phyloP scores from a whole-genome alignment of 768 basidiomycete genomes.

The Pleurotus tuber-regium region DNA sequence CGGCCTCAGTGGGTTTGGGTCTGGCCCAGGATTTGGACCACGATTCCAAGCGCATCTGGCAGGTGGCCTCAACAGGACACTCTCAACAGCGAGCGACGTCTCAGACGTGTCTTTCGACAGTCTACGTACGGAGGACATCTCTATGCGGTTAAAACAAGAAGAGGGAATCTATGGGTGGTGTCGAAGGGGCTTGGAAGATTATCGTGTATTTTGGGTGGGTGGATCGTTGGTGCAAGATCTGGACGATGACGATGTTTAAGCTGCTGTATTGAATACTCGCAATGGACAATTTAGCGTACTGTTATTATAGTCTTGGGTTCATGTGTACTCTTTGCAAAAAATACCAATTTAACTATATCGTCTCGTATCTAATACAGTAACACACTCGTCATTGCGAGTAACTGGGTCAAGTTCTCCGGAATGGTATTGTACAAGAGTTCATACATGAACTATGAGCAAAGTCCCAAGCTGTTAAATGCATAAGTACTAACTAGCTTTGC shows the following conservation, averaged over 20 bases:
- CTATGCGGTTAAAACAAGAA: conserved; percentile 43
- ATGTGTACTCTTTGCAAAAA: no score
- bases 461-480: conserved; percentile 1
- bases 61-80: conserved; percentile 36
- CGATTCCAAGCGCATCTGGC: conserved; percentile 23
- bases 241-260: conserved; percentile 25
- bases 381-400: no score
- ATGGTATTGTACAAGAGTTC: conserved; percentile 7
- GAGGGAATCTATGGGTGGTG: conserved; percentile 81
- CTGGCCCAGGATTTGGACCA: conserved; percentile 4
- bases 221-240: conserved; percentile 39
- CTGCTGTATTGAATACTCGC: background rate
- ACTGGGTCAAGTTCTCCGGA: conserved; percentile 11
- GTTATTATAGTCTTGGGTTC: no score
- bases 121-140: conserved; percentile 50
- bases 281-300: background rate
- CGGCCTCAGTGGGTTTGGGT: background rate
- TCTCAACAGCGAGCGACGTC: conserved; percentile 38
- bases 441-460: conserved; percentile 3
- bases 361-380: conserved; percentile 6
- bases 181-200: conserved; percentile 70
- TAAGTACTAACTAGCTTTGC: background rate
- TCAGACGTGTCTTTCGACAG: conserved; percentile 49
- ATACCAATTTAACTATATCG: no score
- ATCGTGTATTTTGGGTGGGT: conserved; percentile 82